Evolutionary conservation across 495 filamentous ascomycete genomes (phyloP), one percentile per base, ranked within the genome.

Genomic region (Tuber brumale): DNA sequence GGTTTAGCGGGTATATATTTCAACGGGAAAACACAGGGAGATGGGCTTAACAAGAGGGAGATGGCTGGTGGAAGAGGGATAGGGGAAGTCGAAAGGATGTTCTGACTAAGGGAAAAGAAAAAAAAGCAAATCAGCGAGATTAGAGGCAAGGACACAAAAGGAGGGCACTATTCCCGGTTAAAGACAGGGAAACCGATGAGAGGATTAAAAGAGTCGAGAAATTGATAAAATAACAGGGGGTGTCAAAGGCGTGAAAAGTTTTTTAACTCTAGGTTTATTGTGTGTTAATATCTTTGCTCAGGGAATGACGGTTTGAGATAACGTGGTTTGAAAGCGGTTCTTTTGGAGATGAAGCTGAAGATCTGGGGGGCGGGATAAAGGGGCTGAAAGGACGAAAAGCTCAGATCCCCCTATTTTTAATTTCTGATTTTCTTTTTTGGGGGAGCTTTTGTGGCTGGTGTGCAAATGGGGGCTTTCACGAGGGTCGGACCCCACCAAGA

Each of bases 401-500:
- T 35, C 27, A 18, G 57, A 66, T 66, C 27, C 57, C 27, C 27
- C 57, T 66, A 66, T 66, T 66, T 66, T 66, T 66, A 35, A 35
- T 35, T 66, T 35, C 14, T n/a, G 9, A 7, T 35, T 66, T 66
- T 66, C 57, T 35, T 35, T 27, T 66, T 66, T 1, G 3, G 18
- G 16, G 3, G 57, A 35, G 27, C 14, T 31, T 31, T 35, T 66
- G 57, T 66, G 57, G 57, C 57, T 66, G 14, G 27, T 35, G 57
- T 18, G 4, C 27, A 35, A 51, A 19, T n/a, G n/a, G n/a, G n/a
- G n/a, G n/a, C n/a, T n/a, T n/a, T n/a, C n/a, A n/a, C n/a, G n/a
- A n/a, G n/a, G n/a, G n/a, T 43, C 51, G 10, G 9, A 23, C 2
- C 18, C 61, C n/a, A 76, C 75, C 72, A 70, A 43, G 61, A 73